Percentiles rank a stretch among this genome's conserved stretches.
phyloP scores from a whole-genome alignment of 768 basidiomycete genomes.

The Hericium erinaceus region DNA sequence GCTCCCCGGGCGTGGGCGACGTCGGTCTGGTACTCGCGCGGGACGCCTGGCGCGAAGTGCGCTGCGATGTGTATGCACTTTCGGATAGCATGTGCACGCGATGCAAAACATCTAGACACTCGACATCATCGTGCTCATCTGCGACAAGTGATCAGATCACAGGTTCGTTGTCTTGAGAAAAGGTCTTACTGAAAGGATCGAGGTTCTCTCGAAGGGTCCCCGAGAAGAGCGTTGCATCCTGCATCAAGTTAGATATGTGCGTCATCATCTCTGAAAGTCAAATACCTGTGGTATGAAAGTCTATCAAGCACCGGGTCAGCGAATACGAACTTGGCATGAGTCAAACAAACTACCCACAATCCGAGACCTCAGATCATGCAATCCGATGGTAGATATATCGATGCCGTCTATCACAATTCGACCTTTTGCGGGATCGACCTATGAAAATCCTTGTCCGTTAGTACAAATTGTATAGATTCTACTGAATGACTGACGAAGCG shows the following conservation, averaged over 20 bases:
- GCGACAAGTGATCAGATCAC: background rate
- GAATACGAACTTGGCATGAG: background rate
- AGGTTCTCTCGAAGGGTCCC: constrained; percentile 70
- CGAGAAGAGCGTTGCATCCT: constrained; percentile 68
- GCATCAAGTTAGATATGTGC: background rate
- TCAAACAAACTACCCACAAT: constrained; percentile 35
- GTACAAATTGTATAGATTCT: background rate
- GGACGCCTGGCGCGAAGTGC: constrained; percentile 40
- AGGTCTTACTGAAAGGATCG: constrained; percentile 53
- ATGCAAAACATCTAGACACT: constrained; percentile 70
- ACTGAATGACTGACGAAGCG: constrained; percentile 50
- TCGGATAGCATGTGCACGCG: constrained; percentile 71
- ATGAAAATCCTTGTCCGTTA: background rate
- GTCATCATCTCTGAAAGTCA: background rate
- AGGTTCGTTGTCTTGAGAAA: background rate
- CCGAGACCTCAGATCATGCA: constrained; percentile 74
- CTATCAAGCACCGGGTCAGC: constrained; percentile 24
- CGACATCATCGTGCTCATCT: constrained; percentile 72
- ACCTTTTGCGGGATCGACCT: constrained; percentile 71
- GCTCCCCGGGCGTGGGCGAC: constrained; percentile 25
- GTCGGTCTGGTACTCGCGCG: constrained; percentile 36
- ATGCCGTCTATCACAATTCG: constrained; percentile 80
- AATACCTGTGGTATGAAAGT: constrained; percentile 56
- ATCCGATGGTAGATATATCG: constrained; percentile 77
- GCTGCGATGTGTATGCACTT: constrained; percentile 37